Percentiles rank a stretch among this genome's conserved stretches.
Conservation (phyloP, 202 grass and related monocot species). For the Zoysia matrella region DNA sequence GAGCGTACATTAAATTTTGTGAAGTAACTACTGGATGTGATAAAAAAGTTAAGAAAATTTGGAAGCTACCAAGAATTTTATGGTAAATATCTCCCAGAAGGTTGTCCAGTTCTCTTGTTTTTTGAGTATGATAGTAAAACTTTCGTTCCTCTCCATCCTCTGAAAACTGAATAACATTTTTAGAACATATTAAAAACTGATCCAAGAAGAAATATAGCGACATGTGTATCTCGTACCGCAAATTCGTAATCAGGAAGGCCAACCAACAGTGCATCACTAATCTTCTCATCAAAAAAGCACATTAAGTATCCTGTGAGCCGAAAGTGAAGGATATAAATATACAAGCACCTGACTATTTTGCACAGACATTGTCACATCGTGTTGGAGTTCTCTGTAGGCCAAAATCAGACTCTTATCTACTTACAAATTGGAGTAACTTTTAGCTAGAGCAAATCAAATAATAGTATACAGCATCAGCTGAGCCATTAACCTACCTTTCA, state of each 20-base stretch:
- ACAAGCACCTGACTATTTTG: conserved; percentile 3
- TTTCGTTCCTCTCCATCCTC: conserved; percentile 83
- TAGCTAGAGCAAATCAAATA: background rate
- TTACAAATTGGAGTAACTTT: background rate
- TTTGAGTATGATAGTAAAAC: conserved; percentile 95
- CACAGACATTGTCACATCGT: background rate
- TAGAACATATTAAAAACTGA: conserved; percentile 38
- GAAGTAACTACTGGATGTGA: conserved; percentile 34
- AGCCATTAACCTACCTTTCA: conserved; percentile 17
- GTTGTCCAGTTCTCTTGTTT: conserved; percentile 95
- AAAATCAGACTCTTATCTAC: conserved; percentile 6
- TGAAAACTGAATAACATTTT: conserved; percentile 68
- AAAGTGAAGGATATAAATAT: conserved; percentile 27
- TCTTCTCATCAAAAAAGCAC: conserved; percentile 88
- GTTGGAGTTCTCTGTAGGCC: background rate
- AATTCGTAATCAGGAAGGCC: conserved; percentile 85
- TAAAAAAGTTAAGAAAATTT: conserved; percentile 33
- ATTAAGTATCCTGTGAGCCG: conserved; percentile 83
- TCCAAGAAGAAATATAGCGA: conserved; percentile 28
- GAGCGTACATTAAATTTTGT: background rate
- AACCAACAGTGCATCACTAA: conserved; percentile 71
- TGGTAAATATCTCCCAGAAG: conserved; percentile 99
- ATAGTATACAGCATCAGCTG: background rate
- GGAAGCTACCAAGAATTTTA: conserved; percentile 95
- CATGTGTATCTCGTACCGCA: conserved; percentile 80